Conservation (phyloP, 306 rosid species). For the Glycine tomentella region DNA sequence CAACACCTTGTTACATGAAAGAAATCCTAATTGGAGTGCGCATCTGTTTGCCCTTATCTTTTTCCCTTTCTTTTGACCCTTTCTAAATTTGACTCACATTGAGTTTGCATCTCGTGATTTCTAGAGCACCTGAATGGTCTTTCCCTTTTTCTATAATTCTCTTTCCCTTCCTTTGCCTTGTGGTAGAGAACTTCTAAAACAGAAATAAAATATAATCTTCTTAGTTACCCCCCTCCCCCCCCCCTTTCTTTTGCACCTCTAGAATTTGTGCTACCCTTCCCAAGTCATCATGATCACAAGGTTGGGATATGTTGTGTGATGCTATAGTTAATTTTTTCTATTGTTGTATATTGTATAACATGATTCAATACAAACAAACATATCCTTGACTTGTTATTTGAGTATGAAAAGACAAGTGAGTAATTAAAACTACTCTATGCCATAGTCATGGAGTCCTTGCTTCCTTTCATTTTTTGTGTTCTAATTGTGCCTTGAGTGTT, state of each 20-base stretch:
- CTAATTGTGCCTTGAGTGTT: conserved; percentile 11
- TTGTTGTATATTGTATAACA: neutral
- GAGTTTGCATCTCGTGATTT: conserved; percentile 27
- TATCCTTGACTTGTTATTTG: conserved; percentile 21
- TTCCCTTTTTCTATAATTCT: neutral
- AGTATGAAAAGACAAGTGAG: conserved; percentile 20
- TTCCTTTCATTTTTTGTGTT: conserved; percentile 4
- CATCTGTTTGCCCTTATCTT: conserved; percentile 22
- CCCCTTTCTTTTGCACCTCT: neutral
- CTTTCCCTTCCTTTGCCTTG: neutral
- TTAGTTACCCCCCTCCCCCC: no score
- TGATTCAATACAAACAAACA: conserved; percentile 21
- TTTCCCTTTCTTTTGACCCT: conserved; percentile 10
- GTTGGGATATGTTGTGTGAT: neutral
- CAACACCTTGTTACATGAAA: neutral
- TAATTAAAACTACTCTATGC: neutral
- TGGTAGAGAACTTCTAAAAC: conserved; percentile 16
- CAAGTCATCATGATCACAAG: neutral
- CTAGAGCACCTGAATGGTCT: conserved; percentile 9
- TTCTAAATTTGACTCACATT: conserved; percentile 26
- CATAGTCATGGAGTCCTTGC: conserved; percentile 1
- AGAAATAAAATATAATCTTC: neutral
- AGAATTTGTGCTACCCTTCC: neutral
- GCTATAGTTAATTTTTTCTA: neutral
- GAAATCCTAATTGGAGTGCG: conserved; percentile 10